Conservation (phyloP, 2,329 filamentous ascomycete genomes). For the Juglanconis oblonga region DNA sequence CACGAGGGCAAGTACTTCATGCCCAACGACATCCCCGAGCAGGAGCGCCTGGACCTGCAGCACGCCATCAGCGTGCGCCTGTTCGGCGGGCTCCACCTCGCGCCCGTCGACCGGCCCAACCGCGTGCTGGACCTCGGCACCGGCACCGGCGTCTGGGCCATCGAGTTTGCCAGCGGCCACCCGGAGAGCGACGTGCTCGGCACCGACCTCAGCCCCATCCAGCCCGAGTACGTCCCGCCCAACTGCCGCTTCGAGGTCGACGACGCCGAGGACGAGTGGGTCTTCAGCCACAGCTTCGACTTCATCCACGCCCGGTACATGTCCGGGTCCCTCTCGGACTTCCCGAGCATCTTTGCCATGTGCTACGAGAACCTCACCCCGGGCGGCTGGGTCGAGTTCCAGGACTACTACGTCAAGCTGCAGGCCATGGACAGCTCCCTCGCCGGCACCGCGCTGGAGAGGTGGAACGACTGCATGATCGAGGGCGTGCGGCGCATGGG, state of each 20-base stretch:
- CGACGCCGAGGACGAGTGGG: constrained; percentile 25
- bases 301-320: constrained; percentile 24
- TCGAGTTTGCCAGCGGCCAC: constrained; percentile 24
- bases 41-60: constrained; percentile 20
- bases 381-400: constrained; percentile 24
- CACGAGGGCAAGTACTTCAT: constrained; percentile 19
- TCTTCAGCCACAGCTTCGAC: constrained; percentile 22
- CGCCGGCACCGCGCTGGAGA: constrained; percentile 20
- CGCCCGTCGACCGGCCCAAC: constrained; percentile 19
- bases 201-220: constrained; percentile 25
- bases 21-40: constrained; percentile 18
- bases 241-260: constrained; percentile 25
- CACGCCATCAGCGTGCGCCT: constrained; percentile 19
- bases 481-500: constrained; percentile 18
- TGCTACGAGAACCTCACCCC: constrained; percentile 22
- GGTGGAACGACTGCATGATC: constrained; percentile 21
- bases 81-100: constrained; percentile 19
- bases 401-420: constrained; percentile 22
- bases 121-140: constrained; percentile 28
- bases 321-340: constrained; percentile 16
- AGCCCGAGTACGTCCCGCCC: constrained; percentile 25
- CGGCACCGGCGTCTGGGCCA: constrained; percentile 26
- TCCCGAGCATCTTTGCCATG: constrained; percentile 17
- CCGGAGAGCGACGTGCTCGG: constrained; percentile 23
- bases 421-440: constrained; percentile 20